phyloP scores from a whole-genome alignment of 2,329 filamentous ascomycete species.

The Didymella lethalis region DNA sequence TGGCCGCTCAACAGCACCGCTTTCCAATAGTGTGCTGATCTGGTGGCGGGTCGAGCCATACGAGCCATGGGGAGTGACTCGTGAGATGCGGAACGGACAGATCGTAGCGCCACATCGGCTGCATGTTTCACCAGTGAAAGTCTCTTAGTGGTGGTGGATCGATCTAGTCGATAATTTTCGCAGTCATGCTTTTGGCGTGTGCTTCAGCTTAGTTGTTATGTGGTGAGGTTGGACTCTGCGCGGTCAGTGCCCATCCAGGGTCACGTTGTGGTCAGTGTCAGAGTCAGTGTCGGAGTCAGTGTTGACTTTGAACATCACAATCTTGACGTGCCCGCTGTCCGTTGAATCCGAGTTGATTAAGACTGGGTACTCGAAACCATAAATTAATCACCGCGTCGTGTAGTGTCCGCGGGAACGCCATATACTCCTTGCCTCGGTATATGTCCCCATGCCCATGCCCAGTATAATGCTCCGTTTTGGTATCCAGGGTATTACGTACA shows the following conservation, averaged over 20 bases:
- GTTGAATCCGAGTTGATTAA: conserved; percentile 15
- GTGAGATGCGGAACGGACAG: conserved; percentile 1
- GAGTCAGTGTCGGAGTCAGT: not conserved
- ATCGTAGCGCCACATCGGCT: conserved; percentile 6
- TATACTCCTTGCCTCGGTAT: conserved; percentile 14
- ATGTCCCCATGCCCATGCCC: conserved; percentile 8
- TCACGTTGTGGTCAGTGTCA: not conserved
- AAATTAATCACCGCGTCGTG: conserved; percentile 15
- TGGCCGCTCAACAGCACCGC: not conserved
- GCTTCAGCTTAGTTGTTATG: conserved; percentile 6
- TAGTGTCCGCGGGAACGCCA: conserved; percentile 16
- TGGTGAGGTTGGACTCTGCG: not conserved
- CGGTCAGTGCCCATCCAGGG: conserved; percentile 1
- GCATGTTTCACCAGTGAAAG: conserved; percentile 19
- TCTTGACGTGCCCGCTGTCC: not conserved
- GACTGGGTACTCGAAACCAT: conserved; percentile 12
- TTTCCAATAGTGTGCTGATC: conserved; percentile 13
- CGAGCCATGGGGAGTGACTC: not conserved
- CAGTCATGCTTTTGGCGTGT: not conserved
- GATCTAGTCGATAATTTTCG: conserved; percentile 7
- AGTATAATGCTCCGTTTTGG: conserved; percentile 27
- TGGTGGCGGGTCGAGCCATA: conserved; percentile 3
- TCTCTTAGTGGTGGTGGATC: conserved; percentile 10
- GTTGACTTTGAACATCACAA: not conserved
- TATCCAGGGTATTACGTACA: conserved; percentile 30